Base-by-base conservation (phyloP, 1,139 yeast genomes). In the Scheffersomyces illinoinensis region DNA sequence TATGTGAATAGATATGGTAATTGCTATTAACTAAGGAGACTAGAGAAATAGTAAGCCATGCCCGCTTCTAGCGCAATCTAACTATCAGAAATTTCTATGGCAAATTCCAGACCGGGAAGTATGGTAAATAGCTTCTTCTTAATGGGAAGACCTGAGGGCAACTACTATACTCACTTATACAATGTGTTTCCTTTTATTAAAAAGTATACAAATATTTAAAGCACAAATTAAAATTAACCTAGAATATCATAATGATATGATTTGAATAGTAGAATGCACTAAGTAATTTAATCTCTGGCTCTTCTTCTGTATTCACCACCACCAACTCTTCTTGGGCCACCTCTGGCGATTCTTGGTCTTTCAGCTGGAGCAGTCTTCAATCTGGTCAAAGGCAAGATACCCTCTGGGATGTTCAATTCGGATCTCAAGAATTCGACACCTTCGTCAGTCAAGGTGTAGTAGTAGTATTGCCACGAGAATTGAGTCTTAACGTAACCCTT, bases 391-490 rank as follows among this genome's bases (percentile, higher is more conserved):
- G 99, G 99, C 81, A 93, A 96, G 83, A 95, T 90, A 84, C 93
- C 97, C 82, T 90, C 96, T 84, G 99, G 99, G 76, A 95, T 89
- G 89, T 93, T 93, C 83, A 95, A 90, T 91, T 93, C 96, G 79
- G 91, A 92, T 86, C 98, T 91, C 81, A 95, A 91, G 91, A 86
- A 95, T 79, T 93, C 97, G 70, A 96, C 96, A 89, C 99, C 99
- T 85, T 91, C 97, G 81, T 96, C 98, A 79, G 98, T 95, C 82
- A 96, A 91, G 87, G 99, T 93, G 96, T 96, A 96, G 97, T 95
- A 96, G 87, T 95, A 96, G 89, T 92, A 92, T 90, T 93, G 98
- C 99, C 99, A 95, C 76, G 99, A 95, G 90, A 95, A 95, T 85
- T 93, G 98, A 76, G 99, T 95, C 91, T 93, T 93, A 84, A 95